Conservation (phyloP, 2,329 filamentous ascomycete genomes). For the Phaeosphaeria sp. region DNA sequence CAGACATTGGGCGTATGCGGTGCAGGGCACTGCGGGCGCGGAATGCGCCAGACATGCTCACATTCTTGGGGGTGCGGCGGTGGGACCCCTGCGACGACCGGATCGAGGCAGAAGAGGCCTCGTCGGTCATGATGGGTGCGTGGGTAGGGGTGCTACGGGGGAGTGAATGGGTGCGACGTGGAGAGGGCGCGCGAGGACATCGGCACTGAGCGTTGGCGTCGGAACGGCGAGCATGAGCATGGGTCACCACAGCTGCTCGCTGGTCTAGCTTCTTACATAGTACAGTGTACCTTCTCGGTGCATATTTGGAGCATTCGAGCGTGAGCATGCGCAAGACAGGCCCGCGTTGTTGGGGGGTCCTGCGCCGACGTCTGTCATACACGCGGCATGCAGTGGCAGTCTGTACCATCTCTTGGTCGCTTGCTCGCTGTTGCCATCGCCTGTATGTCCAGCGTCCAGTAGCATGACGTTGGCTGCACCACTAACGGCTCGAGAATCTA, state of each 20-base stretch:
- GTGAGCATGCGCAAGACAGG: too few relatives aligned
- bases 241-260: not conserved
- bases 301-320: not conserved
- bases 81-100: constrained; percentile 56
- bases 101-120: constrained; percentile 28
- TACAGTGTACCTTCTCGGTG: too few relatives aligned
- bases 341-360: not conserved
- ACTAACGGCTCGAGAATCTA: not conserved
- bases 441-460: not conserved
- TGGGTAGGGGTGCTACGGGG: constrained; percentile 24
- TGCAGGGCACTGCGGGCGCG: constrained; percentile 7
- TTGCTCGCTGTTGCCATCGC: not conserved
- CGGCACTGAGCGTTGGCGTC: constrained; percentile 19
- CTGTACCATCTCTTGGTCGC: not conserved
- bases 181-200: constrained; percentile 16
- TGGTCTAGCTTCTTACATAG: not conserved
- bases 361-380: not conserved
- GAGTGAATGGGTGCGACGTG: constrained; percentile 16
- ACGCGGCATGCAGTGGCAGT: not conserved
- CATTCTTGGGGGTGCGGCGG: constrained; percentile 45
- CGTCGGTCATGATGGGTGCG: constrained; percentile 31
- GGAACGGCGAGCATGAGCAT: constrained; percentile 7
- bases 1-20: constrained; percentile 1
- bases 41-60: constrained; percentile 29
- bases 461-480: not conserved